Percentiles rank a stretch among this genome's conserved stretches.
Evolutionary conservation across 2,329 filamentous ascomycete genomes (phyloP).

Genomic region (Beauveria varroae): DNA sequence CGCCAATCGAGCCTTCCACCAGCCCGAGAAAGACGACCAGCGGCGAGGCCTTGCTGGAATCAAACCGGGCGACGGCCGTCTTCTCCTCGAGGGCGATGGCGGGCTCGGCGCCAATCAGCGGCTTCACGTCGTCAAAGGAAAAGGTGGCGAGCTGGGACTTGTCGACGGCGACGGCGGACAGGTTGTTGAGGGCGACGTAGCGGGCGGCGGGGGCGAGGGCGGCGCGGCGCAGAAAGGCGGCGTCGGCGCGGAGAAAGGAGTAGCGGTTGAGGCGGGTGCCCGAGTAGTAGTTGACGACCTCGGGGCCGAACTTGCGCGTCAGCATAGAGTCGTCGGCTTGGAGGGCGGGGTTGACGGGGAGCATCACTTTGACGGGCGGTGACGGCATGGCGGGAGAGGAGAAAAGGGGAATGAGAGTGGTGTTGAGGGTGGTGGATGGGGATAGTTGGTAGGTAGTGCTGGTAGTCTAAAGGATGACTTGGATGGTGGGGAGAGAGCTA

Average conservation of each 20-base stretch:
- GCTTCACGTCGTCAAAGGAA: conserved; percentile 58
- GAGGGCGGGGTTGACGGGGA: conserved; percentile 38
- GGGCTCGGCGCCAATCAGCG: conserved; percentile 62
- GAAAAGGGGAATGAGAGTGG: neutral
- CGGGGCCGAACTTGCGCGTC: conserved; percentile 68
- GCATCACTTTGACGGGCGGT: conserved; percentile 25
- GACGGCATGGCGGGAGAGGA: conserved; percentile 2
- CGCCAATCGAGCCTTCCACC: conserved; percentile 50
- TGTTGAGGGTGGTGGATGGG: neutral
- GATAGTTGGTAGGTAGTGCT: too few species aligned
- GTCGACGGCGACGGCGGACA: conserved; percentile 60
- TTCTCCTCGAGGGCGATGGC: conserved; percentile 64
- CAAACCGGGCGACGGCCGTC: conserved; percentile 63
- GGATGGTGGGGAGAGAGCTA: neutral
- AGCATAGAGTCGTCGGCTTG: conserved; percentile 57
- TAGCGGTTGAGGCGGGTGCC: conserved; percentile 71
- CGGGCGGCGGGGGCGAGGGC: conserved; percentile 56
- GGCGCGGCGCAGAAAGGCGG: conserved; percentile 61
- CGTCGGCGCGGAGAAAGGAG: conserved; percentile 66
- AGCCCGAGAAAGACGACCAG: conserved; percentile 80
- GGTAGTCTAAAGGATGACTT: too few species aligned
- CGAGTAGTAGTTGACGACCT: conserved; percentile 78
- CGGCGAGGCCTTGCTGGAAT: conserved; percentile 60
- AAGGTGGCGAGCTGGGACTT: conserved; percentile 59
- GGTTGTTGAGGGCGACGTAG: conserved; percentile 73